phyloP scores from a whole-genome alignment of 148 eudicot genomes.

The Camellia japonica region DNA sequence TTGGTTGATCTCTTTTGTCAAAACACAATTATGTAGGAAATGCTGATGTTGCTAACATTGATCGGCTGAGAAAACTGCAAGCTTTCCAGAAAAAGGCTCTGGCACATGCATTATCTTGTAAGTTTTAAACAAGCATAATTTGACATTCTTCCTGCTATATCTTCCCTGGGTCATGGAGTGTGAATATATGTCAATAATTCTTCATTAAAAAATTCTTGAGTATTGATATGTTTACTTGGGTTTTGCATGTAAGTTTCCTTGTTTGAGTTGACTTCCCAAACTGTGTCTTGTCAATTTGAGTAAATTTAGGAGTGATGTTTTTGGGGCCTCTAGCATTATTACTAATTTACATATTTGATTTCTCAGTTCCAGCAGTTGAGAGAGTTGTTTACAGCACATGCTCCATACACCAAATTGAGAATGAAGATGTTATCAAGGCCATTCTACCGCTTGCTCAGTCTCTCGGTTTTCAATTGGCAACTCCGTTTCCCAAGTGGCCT shows the following conservation, averaged over 20 bases:
- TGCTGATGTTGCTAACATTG: conserved; percentile 34
- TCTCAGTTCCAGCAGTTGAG: conserved; percentile 86
- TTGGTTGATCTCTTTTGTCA: conserved; percentile 10
- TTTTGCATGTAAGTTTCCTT: background rate
- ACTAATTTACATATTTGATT: background rate
- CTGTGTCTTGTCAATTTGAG: too few species aligned
- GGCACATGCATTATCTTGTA: conserved; percentile 86
- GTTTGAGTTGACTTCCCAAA: background rate
- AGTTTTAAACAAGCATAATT: conserved; percentile 24
- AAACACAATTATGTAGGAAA: conserved; percentile 25
- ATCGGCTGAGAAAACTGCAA: conserved; percentile 66
- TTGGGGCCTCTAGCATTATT: too few species aligned
- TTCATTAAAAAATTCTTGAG: background rate
- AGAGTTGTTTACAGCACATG: conserved; percentile 96
- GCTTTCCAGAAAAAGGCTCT: conserved; percentile 88
- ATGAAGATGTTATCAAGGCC: conserved; percentile 85
- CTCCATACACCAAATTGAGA: conserved; percentile 83
- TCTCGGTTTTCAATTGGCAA: conserved; percentile 65
- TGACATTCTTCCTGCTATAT: background rate
- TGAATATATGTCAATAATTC: background rate
- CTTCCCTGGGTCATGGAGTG: background rate
- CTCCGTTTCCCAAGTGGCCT: conserved; percentile 80
- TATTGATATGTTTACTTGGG: background rate
- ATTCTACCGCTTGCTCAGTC: conserved; percentile 65
- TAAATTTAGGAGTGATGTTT: too few species aligned